Conservation (phyloP, 768 basidiomycete species). For the Lenzites betulinus region DNA sequence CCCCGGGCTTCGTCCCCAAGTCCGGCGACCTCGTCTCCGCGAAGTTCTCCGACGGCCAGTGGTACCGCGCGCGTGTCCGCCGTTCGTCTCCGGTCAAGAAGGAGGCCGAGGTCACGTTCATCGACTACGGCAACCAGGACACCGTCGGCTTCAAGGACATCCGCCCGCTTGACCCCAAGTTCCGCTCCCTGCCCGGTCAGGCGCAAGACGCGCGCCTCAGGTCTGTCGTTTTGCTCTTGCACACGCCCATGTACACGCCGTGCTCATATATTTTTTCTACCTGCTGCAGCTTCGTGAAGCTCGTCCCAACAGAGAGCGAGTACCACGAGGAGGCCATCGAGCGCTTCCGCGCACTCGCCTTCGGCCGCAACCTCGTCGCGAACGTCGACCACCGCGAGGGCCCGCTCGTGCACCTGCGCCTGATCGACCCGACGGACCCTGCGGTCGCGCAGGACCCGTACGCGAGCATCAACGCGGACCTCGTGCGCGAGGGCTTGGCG, state of each 20-base stretch:
- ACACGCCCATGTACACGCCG: not conserved
- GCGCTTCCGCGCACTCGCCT: constrained; percentile 82
- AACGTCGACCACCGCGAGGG: constrained; percentile 90
- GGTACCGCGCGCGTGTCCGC: constrained; percentile 95
- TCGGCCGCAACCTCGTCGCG: constrained; percentile 96
- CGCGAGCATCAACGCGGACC: constrained; percentile 84
- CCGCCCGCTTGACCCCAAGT: constrained; percentile 86
- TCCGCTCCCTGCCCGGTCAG: constrained; percentile 88
- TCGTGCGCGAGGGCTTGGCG: constrained; percentile 87
- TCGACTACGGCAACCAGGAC: constrained; percentile 95
- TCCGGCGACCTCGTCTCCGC: constrained; percentile 91
- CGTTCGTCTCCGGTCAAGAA: constrained; percentile 86
- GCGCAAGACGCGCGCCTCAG: constrained; percentile 93
- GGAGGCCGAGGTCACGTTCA: constrained; percentile 94
- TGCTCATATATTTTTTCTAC: not conserved
- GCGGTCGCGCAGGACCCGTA: constrained; percentile 64
- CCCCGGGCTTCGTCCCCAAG: constrained; percentile 76
- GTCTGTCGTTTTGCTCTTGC: constrained; percentile 38
- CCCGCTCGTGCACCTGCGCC: constrained; percentile 76
- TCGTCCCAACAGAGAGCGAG: constrained; percentile 79
- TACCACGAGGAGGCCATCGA: constrained; percentile 85
- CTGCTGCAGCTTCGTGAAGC: constrained; percentile 74
- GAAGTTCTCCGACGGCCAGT: constrained; percentile 90
- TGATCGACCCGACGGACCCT: constrained; percentile 87
- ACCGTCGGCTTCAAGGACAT: constrained; percentile 80